Evolutionary conservation across 2,329 filamentous ascomycete species (phyloP).

Genomic region (Fusarium liriodendri): DNA sequence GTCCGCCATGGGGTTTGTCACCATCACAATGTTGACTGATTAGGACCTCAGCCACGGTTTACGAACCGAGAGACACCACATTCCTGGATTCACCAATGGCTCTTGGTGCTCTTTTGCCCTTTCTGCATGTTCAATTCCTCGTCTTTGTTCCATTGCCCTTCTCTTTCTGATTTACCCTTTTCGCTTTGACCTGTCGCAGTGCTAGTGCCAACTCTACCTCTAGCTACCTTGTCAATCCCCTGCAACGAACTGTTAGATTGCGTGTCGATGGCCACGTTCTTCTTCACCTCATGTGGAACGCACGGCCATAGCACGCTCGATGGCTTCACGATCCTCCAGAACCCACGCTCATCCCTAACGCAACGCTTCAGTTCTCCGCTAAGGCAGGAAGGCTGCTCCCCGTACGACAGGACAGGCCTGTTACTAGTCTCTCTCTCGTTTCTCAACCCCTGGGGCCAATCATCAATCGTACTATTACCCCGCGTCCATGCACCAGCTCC

Average conservation of each 20-base stretch:
- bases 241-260: neutral
- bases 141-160: neutral
- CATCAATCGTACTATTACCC: slow-evolving; percentile 34
- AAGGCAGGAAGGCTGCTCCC: neutral
- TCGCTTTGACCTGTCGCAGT: slow-evolving; percentile 10
- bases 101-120: neutral
- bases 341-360: neutral
- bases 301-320: slow-evolving; percentile 25
- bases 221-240: neutral
- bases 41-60: neutral
- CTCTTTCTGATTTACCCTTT: slow-evolving; percentile 10
- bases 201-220: slow-evolving; percentile 26
- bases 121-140: neutral
- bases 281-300: slow-evolving; percentile 11
- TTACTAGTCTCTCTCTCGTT: slow-evolving; percentile 1
- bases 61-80: neutral
- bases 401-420: neutral
- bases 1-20: slow-evolving; percentile 6
- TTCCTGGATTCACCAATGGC: neutral
- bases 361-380: neutral
- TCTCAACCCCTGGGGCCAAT: slow-evolving; percentile 24
- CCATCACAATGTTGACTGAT: neutral
- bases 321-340: slow-evolving; percentile 1
- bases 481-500: slow-evolving; percentile 43
- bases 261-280: slow-evolving; percentile 26